Base-by-base conservation (phyloP, 106 monocot genomes). In the Hemerocallis citrina region DNA sequence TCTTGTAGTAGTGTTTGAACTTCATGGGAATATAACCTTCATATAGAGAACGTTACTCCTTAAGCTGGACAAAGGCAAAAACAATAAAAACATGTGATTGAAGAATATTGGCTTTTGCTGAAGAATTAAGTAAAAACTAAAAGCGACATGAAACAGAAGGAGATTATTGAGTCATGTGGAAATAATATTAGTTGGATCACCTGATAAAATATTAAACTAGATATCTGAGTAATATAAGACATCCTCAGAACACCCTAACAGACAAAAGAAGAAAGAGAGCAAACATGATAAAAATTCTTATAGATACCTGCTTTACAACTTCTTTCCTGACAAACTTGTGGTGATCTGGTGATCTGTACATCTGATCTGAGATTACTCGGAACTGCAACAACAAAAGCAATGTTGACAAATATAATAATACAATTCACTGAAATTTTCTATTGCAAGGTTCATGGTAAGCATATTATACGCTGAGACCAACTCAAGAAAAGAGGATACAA, bases 341-440 rank as follows among this genome's bases (percentile, higher is more conserved):
- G 68, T 91, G 52, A 13, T 96, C 87, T 42, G 87, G 76, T 47
- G 91, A 91, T 48, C 75, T 79, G 63, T 78, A 96, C 49, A 96
- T 57, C 67, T 96, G 96, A 57, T 96, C 96, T 56, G 90, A 96
- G 37, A 91, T 68, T 64, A 91, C 90, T 59, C 86, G 84, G 51
- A 96, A 96, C 96, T 96, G 72, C 60, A 46, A 65, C 17, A 68
- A 34, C 43, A n/a, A 49, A n/a, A n/a, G n/a, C n/a, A n/a, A n/a
- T n/a, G n/a, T n/a, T 60, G 28, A 15, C 28, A 65, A 59, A 16
- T 34, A 2, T 25, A 36, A 7, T 19, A 68, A 0, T 22, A 9
- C 19, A 45, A 15, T 9, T 37, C 57, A 66, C n/a, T n/a, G n/a
- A 66, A 33, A 32, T 27, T 13, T 67, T 74, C 29, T 39, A 29